Evolutionary conservation across 495 filamentous ascomycete genomes (phyloP), one percentile per base, ranked within the genome.

Genomic region (Tuber melanosporum): DNA sequence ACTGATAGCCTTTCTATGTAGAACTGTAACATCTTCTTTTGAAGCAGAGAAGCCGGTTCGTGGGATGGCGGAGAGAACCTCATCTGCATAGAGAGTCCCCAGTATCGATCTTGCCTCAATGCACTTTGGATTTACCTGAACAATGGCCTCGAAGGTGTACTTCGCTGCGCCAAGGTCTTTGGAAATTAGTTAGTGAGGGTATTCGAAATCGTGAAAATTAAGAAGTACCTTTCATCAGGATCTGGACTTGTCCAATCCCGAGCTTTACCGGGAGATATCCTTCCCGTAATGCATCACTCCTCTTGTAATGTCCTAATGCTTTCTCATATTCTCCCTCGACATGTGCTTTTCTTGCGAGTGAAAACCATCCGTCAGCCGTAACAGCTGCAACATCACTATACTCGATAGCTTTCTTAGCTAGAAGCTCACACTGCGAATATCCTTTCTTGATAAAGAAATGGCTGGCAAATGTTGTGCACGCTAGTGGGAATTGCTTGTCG

Each of bases 351-450:
- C 94, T 88, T 19, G 93, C 95, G 20, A 98, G 90, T 6, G 97
- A 85, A 85, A 97, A 98, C 94, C 94, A 98, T 36, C 95, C 95
- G 81, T 99, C 95, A 83, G 94, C 97, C 3, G 94, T 94, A 83
- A 98, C 92, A 19, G 93, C 91, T 84, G 96, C 94, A 77, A 98
- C 94, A 83, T 99, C 95, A 3, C 95, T 98, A 76, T 92, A 89
- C 82, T 97, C 92, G 77, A 98, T 97, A 2, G 96, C 94, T 84
- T 95, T 95, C 83, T 94, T 91, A 43, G 95, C 93, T 14, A 98
- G 88, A 17, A 88, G 88, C 77, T 99, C 95, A 15, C 95, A 95
- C 71, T 91, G 92, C 3, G 88, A 79, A 83, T 93, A 91, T 4
- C 88, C 87, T 83, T 92, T 95, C 76, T 91, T 88, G 3, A 92